Conservation (phyloP, 2,329 filamentous ascomycete genomes). For the Aspergillus eucalypticola region DNA sequence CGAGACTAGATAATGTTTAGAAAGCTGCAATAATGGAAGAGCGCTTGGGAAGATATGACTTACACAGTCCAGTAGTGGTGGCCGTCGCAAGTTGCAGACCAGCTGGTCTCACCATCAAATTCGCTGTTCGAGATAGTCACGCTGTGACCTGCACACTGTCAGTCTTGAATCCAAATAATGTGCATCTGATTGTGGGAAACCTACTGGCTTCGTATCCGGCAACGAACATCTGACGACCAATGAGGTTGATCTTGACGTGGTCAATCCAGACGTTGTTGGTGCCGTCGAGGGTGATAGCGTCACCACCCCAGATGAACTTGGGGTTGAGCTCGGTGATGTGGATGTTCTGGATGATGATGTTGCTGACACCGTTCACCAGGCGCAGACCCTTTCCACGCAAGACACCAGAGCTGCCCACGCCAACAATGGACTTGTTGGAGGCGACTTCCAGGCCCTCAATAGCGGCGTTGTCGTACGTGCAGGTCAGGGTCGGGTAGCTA, state of each 20-base stretch:
- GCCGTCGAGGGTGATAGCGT: constrained; percentile 55
- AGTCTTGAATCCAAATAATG: constrained; percentile 39
- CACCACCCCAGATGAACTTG: constrained; percentile 59
- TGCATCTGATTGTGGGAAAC: constrained; percentile 48
- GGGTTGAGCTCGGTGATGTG: constrained; percentile 56
- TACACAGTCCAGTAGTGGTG: constrained; percentile 60
- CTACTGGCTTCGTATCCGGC: constrained; percentile 26
- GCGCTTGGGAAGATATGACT: not conserved
- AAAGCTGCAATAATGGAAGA: not conserved
- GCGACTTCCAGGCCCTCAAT: constrained; percentile 51
- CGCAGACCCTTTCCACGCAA: constrained; percentile 59
- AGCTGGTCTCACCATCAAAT: constrained; percentile 57
- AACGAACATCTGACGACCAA: constrained; percentile 35
- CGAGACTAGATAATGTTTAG: constrained; percentile 39
- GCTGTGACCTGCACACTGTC: constrained; percentile 26
- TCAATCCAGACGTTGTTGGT: constrained; percentile 50
- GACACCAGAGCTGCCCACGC: constrained; percentile 53
- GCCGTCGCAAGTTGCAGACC: constrained; percentile 58
- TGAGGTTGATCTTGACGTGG: constrained; percentile 45
- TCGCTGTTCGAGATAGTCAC: constrained; percentile 56
- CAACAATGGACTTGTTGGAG: constrained; percentile 59
- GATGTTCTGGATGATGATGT: constrained; percentile 62
- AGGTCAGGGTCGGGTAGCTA: constrained; percentile 53
- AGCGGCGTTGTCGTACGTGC: constrained; percentile 53
- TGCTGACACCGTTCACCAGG: constrained; percentile 45